phyloP scores from a whole-genome alignment of 257 asterid genomes.

The Rauvolfia tetraphylla region DNA sequence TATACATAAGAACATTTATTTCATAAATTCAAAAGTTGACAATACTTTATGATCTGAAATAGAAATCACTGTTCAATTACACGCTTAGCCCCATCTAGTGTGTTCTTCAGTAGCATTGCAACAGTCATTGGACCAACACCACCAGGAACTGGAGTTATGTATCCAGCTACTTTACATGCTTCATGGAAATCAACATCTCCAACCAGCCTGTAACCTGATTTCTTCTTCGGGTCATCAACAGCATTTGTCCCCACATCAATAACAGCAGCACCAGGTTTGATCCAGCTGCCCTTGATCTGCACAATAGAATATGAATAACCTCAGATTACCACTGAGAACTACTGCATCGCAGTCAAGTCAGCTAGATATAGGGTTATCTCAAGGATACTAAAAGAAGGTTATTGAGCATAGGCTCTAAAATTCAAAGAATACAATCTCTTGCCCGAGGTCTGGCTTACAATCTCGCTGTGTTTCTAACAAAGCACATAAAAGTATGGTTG shows the following conservation, averaged over 20 bases:
- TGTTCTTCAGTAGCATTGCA: constrained; percentile 89
- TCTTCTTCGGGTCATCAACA: constrained; percentile 71
- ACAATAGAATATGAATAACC: background rate
- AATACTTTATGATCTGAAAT: background rate
- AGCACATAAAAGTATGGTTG: background rate
- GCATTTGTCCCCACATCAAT: constrained; percentile 93
- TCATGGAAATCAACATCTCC: constrained; percentile 87
- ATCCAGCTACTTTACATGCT: constrained; percentile 83
- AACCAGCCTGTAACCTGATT: constrained; percentile 85
- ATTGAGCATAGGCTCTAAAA: background rate
- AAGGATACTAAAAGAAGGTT: background rate
- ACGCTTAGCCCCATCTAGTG: constrained; percentile 84
- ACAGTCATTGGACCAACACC: constrained; percentile 98
- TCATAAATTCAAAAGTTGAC: background rate
- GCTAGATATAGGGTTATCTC: background rate
- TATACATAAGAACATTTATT: background rate
- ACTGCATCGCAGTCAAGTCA: background rate
- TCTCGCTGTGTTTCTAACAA: background rate
- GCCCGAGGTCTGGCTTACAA: background rate
- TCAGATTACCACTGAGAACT: background rate
- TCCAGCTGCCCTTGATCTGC: constrained; percentile 96
- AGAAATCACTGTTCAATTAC: constrained; percentile 36
- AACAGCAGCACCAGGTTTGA: constrained; percentile 98
- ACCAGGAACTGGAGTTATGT: constrained; percentile 94
- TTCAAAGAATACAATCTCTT: background rate